Conservation (phyloP, 306 rosid species). For the Prunus kanzakura region DNA sequence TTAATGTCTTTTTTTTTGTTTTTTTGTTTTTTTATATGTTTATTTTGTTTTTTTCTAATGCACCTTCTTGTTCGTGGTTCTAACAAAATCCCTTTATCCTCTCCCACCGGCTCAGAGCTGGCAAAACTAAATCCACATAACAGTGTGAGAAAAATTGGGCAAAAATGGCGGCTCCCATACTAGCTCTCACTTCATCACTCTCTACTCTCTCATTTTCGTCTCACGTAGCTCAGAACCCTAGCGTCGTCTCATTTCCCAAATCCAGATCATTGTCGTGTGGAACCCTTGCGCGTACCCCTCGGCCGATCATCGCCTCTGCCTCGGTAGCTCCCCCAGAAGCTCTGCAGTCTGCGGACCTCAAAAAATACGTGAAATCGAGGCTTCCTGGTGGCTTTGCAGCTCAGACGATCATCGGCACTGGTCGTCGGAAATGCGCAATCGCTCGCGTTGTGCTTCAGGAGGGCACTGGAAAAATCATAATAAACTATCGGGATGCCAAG, state of each 20-base stretch:
- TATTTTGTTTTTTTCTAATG: too few relatives aligned
- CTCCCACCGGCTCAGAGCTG: too few relatives aligned
- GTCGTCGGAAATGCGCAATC: conserved; percentile 77
- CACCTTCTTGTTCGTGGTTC: too few relatives aligned
- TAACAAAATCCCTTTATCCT: too few relatives aligned
- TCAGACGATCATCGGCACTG: conserved; percentile 74
- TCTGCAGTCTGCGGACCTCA: conserved; percentile 58
- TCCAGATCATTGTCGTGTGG: conserved; percentile 32
- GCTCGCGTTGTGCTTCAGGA: conserved; percentile 92
- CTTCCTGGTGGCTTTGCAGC: conserved; percentile 98
- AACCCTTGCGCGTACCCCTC: conserved; percentile 8
- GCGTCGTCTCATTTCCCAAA: conserved; percentile 27
- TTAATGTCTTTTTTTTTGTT: too few relatives aligned
- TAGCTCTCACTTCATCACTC: conserved; percentile 53
- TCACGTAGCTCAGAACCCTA: conserved; percentile 49
- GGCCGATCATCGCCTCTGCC: conserved; percentile 49
- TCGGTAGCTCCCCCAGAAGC: conserved; percentile 45
- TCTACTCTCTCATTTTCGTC: conserved; percentile 89
- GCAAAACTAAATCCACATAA: too few relatives aligned
- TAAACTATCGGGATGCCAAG: conserved; percentile 93
- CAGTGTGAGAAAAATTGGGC: too few relatives aligned
- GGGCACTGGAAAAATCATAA: conserved; percentile 82
- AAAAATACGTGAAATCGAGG: conserved; percentile 64
- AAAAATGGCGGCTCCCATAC: conserved; percentile 59
- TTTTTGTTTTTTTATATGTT: too few relatives aligned